Conservation (phyloP, 1,139 yeast genomes). For the Yamadazyma epiphylla region DNA sequence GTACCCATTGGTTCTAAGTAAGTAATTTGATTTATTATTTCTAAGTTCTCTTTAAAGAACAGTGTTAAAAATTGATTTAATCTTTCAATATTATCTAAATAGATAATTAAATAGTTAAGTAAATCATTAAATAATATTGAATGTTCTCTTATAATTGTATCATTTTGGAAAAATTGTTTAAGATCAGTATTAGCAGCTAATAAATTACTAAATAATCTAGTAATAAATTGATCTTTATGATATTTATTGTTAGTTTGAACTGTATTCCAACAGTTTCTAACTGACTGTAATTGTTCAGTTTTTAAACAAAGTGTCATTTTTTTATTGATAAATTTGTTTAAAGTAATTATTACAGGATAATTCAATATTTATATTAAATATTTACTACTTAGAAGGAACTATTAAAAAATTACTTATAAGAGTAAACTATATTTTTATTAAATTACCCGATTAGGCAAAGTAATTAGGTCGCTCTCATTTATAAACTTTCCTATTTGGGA, state of each 20-base stretch:
- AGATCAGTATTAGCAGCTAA: conserved; percentile 27
- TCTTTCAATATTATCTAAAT: conserved; percentile 25
- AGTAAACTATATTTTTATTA: no score
- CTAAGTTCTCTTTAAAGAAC: conserved; percentile 31
- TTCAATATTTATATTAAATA: neutral
- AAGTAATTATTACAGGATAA: neutral
- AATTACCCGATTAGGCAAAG: no score
- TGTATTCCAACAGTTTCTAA: conserved; percentile 31
- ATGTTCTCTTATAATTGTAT: conserved; percentile 26
- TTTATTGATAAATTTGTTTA: conserved; percentile 1
- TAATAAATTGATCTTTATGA: conserved; percentile 26
- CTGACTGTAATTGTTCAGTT: conserved; percentile 11
- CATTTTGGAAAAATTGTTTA: conserved; percentile 21
- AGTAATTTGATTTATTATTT: conserved; percentile 21
- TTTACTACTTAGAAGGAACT: no score
- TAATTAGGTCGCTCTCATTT: no score
- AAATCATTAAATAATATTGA: conserved; percentile 34
- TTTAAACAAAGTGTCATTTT: conserved; percentile 13
- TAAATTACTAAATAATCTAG: conserved; percentile 32
- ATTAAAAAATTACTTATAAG: no score
- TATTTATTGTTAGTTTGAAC: conserved; percentile 26
- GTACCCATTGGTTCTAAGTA: conserved; percentile 46
- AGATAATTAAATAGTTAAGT: conserved; percentile 28
- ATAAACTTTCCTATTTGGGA: no score
- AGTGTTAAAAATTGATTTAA: conserved; percentile 33